A percentile compares a stretch with the other conserved stretches of the same genome.
phyloP scores from a whole-genome alignment of 257 asterid genomes.

The Plantago elongata region DNA sequence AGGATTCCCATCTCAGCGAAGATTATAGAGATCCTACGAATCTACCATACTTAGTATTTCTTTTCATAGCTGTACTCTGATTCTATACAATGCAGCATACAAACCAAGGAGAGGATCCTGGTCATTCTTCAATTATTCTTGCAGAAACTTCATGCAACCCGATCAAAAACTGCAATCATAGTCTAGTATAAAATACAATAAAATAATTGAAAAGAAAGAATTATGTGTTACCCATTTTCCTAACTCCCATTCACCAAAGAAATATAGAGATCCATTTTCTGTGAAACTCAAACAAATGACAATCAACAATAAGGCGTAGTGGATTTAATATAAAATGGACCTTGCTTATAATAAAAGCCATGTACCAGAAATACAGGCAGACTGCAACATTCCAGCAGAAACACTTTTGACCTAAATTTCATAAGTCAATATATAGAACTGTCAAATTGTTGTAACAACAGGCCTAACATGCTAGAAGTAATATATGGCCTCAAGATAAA shows the following conservation, averaged over 20 bases:
- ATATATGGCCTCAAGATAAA: constrained; percentile 11
- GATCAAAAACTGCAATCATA: constrained; percentile 14
- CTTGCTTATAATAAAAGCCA: neutral
- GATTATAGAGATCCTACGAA: no score
- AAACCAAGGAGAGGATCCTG: no score
- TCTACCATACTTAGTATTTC: no score
- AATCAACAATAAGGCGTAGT: constrained; percentile 5
- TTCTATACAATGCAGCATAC: no score
- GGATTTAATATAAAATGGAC: constrained; percentile 11
- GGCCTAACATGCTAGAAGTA: constrained; percentile 14
- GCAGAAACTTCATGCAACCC: constrained; percentile 16
- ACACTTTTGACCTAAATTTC: constrained; percentile 60
- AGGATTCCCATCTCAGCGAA: no score
- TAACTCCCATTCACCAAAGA: constrained; percentile 78
- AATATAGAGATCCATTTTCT: constrained; percentile 73
- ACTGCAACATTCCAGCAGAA: constrained; percentile 95
- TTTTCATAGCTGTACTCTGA: no score
- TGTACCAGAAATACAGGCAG: constrained; percentile 80
- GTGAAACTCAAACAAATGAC: constrained; percentile 27
- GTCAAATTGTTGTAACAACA: constrained; percentile 10
- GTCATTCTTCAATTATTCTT: no score
- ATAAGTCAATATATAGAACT: constrained; percentile 20
- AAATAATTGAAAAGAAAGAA: constrained; percentile 18
- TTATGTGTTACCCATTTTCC: constrained; percentile 59
- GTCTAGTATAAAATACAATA: neutral